Base-by-base conservation (phyloP, 306 rosid genomes). In the Benincasa hispida region DNA sequence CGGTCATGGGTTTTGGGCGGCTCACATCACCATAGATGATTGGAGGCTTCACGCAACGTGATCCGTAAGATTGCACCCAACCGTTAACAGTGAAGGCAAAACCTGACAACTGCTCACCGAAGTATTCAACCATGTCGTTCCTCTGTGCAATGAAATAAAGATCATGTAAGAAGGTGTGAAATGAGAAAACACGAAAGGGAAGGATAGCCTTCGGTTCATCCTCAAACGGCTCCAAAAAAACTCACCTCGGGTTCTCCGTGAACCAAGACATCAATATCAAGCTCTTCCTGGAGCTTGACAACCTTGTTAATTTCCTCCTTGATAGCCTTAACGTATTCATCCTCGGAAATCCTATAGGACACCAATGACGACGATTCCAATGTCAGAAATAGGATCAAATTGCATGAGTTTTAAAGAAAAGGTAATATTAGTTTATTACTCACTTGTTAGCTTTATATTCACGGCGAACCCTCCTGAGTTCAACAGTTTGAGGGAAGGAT, bases 211-310 rank as follows among this genome's bases (percentile, higher is more conserved):
- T 42, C 30, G 10, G 6, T 69, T 69, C 30, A 6, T 59, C 57
- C 35, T 54, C 18, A 54, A n/a, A 10, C n/a, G 14, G 42, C 30
- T 56, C 10, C 6, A 30, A 62, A 30, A 27, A 77, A 79, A 59
- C 86, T 70, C 79, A 91, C 97, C 97, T 91, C 95, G 0, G 97
- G 97, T 72, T 91, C 95, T 82, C 97, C 95, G 75, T 89, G 97
- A 47, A 91, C 96, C 85, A 91, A 83, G 70, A 91, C 97, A 78
- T 91, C 97, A 86, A 91, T 91, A 84, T 88, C 97, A 68, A 89
- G 85, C 79, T 89, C 97, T 86, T 91, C 97, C 70, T 91, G 97
- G 81, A 91, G 82, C 88, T 88, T 83, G 68, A 91, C 91, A 32
- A 89, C 97, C 81, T 85, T 89, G 76, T 72, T 81, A 67, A 91